Percentiles rank a stretch among this genome's conserved stretches.
phyloP scores from a whole-genome alignment of 306 rosid species.

The Citrullus amarus region DNA sequence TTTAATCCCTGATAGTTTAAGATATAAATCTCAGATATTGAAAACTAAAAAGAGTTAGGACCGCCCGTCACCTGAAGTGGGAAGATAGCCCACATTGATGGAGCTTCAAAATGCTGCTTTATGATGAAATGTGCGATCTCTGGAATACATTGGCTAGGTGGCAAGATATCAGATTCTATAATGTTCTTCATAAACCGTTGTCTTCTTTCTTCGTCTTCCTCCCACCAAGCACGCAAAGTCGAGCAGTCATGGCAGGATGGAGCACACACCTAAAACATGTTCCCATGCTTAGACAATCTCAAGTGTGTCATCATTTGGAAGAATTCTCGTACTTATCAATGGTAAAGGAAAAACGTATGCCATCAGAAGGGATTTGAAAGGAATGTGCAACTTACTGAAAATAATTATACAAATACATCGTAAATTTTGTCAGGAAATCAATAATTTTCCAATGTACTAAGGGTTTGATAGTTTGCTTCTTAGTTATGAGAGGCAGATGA shows the following conservation, averaged over 20 bases:
- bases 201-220: slow-evolving; percentile 92
- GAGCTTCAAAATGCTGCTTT: slow-evolving; percentile 81
- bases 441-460: background rate
- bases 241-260: slow-evolving; percentile 97
- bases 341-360: background rate
- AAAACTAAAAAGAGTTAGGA: background rate
- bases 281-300: slow-evolving; percentile 4
- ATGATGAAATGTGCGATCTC: slow-evolving; percentile 56
- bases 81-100: slow-evolving; percentile 99
- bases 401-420: background rate
- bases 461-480: background rate
- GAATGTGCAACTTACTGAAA: background rate
- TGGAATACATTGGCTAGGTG: slow-evolving; percentile 63
- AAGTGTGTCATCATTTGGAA: background rate
- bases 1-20: background rate
- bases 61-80: slow-evolving; percentile 70
- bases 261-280: slow-evolving; percentile 68
- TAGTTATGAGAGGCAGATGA: background rate
- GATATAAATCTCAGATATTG: background rate
- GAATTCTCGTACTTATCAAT: background rate
- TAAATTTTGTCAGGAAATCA: background rate
- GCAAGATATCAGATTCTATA: slow-evolving; percentile 50
- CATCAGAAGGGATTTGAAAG: background rate
- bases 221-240: slow-evolving; percentile 99
- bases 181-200: slow-evolving; percentile 48